Conservation (phyloP, 129 eudicot species). For the Flaveria sonorensis region DNA sequence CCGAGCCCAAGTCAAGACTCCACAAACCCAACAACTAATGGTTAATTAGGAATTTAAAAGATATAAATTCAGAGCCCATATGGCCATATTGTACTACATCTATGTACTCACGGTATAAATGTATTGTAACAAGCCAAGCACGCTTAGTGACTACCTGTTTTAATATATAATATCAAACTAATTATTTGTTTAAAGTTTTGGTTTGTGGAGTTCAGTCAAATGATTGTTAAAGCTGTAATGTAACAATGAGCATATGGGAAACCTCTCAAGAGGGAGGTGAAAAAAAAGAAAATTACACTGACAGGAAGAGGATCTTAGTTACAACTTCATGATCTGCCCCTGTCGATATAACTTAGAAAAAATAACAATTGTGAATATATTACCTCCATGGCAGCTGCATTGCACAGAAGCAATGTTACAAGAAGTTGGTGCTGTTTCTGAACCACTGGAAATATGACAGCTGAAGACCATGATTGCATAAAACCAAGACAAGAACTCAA, state of each 20-base stretch:
- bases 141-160: constrained; percentile 2
- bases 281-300: background rate
- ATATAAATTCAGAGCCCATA: background rate
- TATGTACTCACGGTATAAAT: constrained; percentile 9
- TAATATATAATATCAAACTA: background rate
- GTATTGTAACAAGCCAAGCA: constrained; percentile 14
- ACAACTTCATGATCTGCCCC: background rate
- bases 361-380: background rate
- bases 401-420: constrained; percentile 94
- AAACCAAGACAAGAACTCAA: constrained; percentile 19
- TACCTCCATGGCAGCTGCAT: constrained; percentile 99
- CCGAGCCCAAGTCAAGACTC: too few relatives aligned
- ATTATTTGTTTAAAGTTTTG: background rate
- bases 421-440: constrained; percentile 98
- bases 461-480: constrained; percentile 50
- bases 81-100: background rate
- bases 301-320: background rate
- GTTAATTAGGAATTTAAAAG: background rate
- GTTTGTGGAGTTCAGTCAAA: constrained; percentile 16
- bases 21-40: too few relatives aligned
- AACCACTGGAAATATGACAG: constrained; percentile 85
- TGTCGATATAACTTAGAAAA: background rate
- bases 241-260: constrained; percentile 24
- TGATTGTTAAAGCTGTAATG: constrained; percentile 1
- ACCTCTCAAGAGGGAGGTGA: background rate